A percentile compares a stretch with the other conserved stretches of the same genome.
Evolutionary conservation across 352 stramenopile species (phyloP).

Genomic region (Peronosclerospora sorghi): DNA sequence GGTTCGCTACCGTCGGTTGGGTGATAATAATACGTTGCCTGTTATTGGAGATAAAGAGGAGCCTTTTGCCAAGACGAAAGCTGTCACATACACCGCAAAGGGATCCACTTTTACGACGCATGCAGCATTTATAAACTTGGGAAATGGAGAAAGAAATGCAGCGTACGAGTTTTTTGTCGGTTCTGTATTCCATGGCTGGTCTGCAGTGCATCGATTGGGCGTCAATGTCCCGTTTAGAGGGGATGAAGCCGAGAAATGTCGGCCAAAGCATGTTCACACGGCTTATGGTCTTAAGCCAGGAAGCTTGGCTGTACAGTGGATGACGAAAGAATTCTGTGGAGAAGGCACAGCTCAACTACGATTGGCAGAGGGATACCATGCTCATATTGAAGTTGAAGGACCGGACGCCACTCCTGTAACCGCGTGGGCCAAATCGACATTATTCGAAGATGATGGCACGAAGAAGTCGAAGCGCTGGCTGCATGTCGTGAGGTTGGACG

Average conservation of each 20-base stretch:
- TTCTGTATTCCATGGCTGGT: slow-evolving; percentile 73
- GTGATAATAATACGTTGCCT: slow-evolving; percentile 21
- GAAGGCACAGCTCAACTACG: slow-evolving; percentile 36
- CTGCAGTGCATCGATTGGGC: slow-evolving; percentile 46
- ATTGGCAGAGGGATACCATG: slow-evolving; percentile 46
- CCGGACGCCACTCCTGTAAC: slow-evolving; percentile 25
- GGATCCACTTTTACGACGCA: slow-evolving; percentile 54
- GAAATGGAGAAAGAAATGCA: slow-evolving; percentile 3
- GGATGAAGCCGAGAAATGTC: slow-evolving; percentile 37
- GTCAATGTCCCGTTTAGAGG: slow-evolving; percentile 33
- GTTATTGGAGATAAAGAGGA: slow-evolving; percentile 4
- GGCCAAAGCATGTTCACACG: slow-evolving; percentile 75
- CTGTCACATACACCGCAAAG: slow-evolving; percentile 42
- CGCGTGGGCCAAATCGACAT: slow-evolving; percentile 36
- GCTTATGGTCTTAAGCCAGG: slow-evolving; percentile 46
- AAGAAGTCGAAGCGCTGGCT: slow-evolving; percentile 50
- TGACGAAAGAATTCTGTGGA: slow-evolving; percentile 48
- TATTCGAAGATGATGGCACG: slow-evolving; percentile 56
- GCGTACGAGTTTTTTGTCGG: slow-evolving; percentile 65
- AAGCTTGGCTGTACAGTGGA: slow-evolving; percentile 72
- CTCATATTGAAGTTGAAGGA: slow-evolving; percentile 26
- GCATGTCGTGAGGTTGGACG: slow-evolving; percentile 55
- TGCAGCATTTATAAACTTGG: slow-evolving; percentile 47
- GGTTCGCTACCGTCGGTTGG: slow-evolving; percentile 39
- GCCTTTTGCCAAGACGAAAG: slow-evolving; percentile 31